Evolutionary conservation across 2,329 filamentous ascomycete species (phyloP), one percentile per base, ranked within the genome.

Genomic region (Fusarium bulbicola): DNA sequence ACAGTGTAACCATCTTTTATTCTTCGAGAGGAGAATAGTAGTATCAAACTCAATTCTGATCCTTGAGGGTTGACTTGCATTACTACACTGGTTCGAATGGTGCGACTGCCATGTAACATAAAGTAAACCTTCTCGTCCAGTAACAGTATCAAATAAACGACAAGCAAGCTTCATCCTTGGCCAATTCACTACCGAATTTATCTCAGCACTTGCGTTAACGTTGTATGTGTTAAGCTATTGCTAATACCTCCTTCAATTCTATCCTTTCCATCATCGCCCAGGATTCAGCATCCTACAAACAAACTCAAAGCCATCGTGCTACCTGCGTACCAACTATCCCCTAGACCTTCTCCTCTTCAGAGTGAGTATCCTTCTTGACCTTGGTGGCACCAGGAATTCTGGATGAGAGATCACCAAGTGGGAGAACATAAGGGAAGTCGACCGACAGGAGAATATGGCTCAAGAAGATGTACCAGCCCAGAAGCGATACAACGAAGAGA

Each of bases 311-410:
- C 9, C 9, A 20, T 7, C 7, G 3, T 13, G 16, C 18, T 16
- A 12, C 0, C 21, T 15, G 11, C 3, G 1, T 13, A 7, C 3
- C 24, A 36, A 6, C 2, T 3, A 16, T 0, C 2, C 1, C 4
- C 5, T 58, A 58, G 5, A 58, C 54, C 30, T 49, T 49, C 4
- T 58, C 54, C 18, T 58, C 30, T 2, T 58, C 54, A 1, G 20
- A 37, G 11, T 49, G 20, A 1, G 13, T 21, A 4, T 36, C 24
- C n/a, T 36, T 58, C 32, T 49, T 49, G 20, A 21, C 24, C 32
- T 36, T 49, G 3, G 30, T 58, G 13, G 30, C 30, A 6, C 40
- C 54, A 8, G 54, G 54, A 3, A 58, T 3, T 15, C 30, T 20
- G 3, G 40, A 36, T 6, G 54, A 58, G 24, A 58, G 54, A 49